Evolutionary conservation across 306 rosid species (phyloP).

Genomic region (Lupinus albus): DNA sequence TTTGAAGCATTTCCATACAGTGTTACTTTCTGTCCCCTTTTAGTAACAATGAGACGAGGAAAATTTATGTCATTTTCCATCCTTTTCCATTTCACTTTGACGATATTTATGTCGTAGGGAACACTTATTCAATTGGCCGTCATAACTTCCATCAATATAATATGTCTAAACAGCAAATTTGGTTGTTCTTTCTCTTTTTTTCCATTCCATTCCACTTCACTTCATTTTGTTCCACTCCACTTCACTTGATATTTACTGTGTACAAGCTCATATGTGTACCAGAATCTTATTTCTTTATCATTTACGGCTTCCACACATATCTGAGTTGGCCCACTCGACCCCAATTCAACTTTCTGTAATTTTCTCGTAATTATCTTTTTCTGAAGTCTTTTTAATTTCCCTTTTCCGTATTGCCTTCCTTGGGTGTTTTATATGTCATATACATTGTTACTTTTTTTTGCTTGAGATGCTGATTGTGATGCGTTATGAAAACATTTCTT

Average conservation of each 20-base stretch:
- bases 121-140: neutral
- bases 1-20: slow-evolving; percentile 13
- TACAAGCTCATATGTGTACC: neutral
- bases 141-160: slow-evolving; percentile 12
- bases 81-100: too few species aligned
- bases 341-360: slow-evolving; percentile 20
- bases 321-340: slow-evolving; percentile 15
- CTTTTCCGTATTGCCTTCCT: slow-evolving; percentile 1
- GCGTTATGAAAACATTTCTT: slow-evolving; percentile 12
- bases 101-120: neutral
- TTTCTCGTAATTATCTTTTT: neutral
- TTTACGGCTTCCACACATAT: slow-evolving; percentile 27
- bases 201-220: neutral
- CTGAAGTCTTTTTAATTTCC: neutral
- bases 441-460: slow-evolving; percentile 4
- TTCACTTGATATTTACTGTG: slow-evolving; percentile 29
- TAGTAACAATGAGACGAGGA: slow-evolving; percentile 10
- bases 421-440: slow-evolving; percentile 21
- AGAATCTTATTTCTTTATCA: slow-evolving; percentile 10
- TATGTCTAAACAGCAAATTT: neutral
- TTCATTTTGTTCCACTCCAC: slow-evolving; percentile 1
- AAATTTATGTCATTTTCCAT: neutral
- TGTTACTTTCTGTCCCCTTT: neutral
- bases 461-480: slow-evolving; percentile 26
- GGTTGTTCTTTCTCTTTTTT: slow-evolving; percentile 16